A percentile compares a stretch with the other conserved stretches of the same genome.
These are phyloP conservation scores for Talaromyces sp. DNA, from an alignment of 2,329 filamentous ascomycete genomes.

Conservation along the genomic window DNA sequence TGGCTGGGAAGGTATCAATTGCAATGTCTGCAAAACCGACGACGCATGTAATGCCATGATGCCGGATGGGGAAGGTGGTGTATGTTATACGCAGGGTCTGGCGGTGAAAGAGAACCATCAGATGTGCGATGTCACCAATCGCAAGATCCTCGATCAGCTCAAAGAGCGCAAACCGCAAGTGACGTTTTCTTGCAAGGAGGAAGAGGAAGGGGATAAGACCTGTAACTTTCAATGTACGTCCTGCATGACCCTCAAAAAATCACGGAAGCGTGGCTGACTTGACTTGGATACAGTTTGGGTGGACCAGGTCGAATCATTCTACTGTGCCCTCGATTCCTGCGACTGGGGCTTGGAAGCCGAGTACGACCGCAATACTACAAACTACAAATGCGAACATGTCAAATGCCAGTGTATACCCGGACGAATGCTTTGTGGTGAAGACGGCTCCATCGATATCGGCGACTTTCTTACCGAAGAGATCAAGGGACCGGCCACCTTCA, in stretches of 20 bases:
- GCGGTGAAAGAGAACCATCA: slow-evolving; percentile 94
- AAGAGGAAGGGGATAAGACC: slow-evolving; percentile 46
- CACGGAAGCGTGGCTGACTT: slow-evolving; percentile 22
- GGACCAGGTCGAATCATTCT: slow-evolving; percentile 89
- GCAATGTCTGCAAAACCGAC: slow-evolving; percentile 85
- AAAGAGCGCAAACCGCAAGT: slow-evolving; percentile 83
- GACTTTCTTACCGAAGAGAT: slow-evolving; percentile 82
- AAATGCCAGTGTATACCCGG: slow-evolving; percentile 82
- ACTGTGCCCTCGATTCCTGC: slow-evolving; percentile 82
- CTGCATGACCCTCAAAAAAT: not conserved
- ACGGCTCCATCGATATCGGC: slow-evolving; percentile 83
- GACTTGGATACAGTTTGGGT: slow-evolving; percentile 75
- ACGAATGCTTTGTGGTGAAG: slow-evolving; percentile 88
- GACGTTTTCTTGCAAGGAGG: slow-evolving; percentile 82
- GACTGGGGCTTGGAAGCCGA: slow-evolving; percentile 64
- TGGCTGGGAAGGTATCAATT: slow-evolving; percentile 96
- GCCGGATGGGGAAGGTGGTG: slow-evolving; percentile 71
- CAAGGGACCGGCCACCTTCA: slow-evolving; percentile 80
- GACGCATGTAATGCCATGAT: slow-evolving; percentile 83
- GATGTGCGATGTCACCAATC: slow-evolving; percentile 95
- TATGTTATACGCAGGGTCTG: slow-evolving; percentile 88
- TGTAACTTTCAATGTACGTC: slow-evolving; percentile 91
- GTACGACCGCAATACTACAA: slow-evolving; percentile 69
- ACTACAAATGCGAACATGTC: slow-evolving; percentile 78
- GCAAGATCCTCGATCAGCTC: slow-evolving; percentile 82